These are phyloP conservation scores for Salvia miltiorrhiza DNA, from an alignment of 257 asterid species.

Conservation along the genomic window DNA sequence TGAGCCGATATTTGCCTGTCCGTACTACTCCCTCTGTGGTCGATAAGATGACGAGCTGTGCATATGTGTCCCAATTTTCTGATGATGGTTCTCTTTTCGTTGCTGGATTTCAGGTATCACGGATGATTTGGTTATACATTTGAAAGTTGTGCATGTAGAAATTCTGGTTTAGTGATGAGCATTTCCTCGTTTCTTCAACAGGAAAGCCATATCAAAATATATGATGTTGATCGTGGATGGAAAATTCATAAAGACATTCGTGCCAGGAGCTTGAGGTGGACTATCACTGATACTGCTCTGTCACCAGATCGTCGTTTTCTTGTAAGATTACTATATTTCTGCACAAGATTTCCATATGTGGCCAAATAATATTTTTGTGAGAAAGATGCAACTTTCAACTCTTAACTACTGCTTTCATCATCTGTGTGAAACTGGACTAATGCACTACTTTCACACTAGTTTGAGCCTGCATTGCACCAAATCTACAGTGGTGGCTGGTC, in stretches of 20 bases:
- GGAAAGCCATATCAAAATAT: conserved; percentile 85
- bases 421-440: neutral
- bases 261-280: conserved; percentile 88
- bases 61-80: conserved; percentile 84
- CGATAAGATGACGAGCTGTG: conserved; percentile 63
- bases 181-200: conserved; percentile 19
- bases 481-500: neutral
- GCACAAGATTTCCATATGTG: neutral
- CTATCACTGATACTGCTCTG: conserved; percentile 88
- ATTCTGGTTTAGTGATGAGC: neutral
- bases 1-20: conserved; percentile 73
- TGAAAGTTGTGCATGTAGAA: neutral
- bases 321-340: conserved; percentile 40
- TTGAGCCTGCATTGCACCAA: neutral
- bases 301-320: conserved; percentile 88
- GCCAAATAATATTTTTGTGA: neutral
- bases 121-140: neutral
- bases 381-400: too few species aligned
- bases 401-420: neutral
- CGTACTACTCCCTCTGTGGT: conserved; percentile 47
- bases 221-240: conserved; percentile 79
- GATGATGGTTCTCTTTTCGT: conserved; percentile 82
- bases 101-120: conserved; percentile 85
- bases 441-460: neutral
- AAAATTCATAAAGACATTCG: conserved; percentile 75